phyloP scores from a whole-genome alignment of 352 stramenopile species.

The Phytophthora megakarya region DNA sequence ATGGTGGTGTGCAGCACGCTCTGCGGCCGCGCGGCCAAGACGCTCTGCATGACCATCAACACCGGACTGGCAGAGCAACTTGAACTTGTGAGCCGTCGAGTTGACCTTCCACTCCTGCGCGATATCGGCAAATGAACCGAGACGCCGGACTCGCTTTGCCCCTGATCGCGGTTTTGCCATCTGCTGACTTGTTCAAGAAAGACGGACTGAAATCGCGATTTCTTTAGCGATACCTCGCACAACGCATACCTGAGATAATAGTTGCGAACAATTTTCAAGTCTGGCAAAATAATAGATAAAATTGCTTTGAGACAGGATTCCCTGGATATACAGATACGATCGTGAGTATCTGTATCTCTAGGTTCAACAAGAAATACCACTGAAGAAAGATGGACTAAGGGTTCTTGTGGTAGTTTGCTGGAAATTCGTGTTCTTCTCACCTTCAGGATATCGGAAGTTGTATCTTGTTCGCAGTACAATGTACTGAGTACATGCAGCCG shows the following conservation, averaged over 20 bases:
- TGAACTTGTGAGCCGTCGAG: slow-evolving; percentile 31
- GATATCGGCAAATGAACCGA: slow-evolving; percentile 24
- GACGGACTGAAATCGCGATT: slow-evolving; percentile 26
- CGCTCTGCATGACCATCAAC: slow-evolving; percentile 47
- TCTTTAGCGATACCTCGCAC: background rate
- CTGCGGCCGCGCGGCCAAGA: slow-evolving; percentile 28
- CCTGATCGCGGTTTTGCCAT: slow-evolving; percentile 1
- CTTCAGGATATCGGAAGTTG: no score
- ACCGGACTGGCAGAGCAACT: slow-evolving; percentile 38
- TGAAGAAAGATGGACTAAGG: slow-evolving; percentile 7
- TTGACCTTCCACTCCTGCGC: slow-evolving; percentile 13
- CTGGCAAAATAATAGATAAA: background rate
- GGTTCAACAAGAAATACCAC: slow-evolving; percentile 18
- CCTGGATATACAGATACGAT: background rate
- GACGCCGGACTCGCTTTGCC: background rate
- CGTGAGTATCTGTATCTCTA: slow-evolving; percentile 11
- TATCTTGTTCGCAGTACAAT: no score
- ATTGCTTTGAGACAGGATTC: slow-evolving; percentile 7
- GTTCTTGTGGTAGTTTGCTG: slow-evolving; percentile 12
- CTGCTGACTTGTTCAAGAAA: slow-evolving; percentile 27
- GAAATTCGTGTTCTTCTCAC: background rate
- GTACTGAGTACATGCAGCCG: no score
- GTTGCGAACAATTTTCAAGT: background rate
- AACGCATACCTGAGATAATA: slow-evolving; percentile 1
- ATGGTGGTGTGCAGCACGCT: slow-evolving; percentile 82